These are phyloP conservation scores for Malassezia japonica DNA, from an alignment of 1,284 basidiomycete genomes.

Conservation along the genomic window DNA sequence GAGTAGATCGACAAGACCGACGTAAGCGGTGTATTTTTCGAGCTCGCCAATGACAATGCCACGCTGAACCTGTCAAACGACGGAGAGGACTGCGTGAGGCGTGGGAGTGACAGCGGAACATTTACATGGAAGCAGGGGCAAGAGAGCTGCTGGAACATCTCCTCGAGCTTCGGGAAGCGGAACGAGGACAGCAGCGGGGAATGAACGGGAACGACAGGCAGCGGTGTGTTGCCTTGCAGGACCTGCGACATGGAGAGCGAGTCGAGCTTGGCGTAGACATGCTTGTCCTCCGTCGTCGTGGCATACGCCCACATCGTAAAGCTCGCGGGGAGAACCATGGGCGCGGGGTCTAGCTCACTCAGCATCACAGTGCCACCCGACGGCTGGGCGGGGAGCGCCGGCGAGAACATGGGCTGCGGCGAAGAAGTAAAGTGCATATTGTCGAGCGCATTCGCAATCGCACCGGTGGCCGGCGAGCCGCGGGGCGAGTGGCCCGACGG, in stretches of 20 bases:
- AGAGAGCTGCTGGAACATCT: slow-evolving; percentile 46
- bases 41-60: slow-evolving; percentile 41
- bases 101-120: slow-evolving; percentile 47
- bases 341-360: background rate
- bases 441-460: slow-evolving; percentile 36
- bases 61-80: slow-evolving; percentile 40
- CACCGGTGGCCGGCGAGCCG: slow-evolving; percentile 29
- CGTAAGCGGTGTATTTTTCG: slow-evolving; percentile 30
- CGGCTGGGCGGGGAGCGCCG: slow-evolving; percentile 11
- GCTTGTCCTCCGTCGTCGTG: slow-evolving; percentile 34
- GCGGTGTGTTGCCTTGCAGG: slow-evolving; percentile 25
- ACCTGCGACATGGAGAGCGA: slow-evolving; percentile 31
- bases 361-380: background rate
- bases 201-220: slow-evolving; percentile 34
- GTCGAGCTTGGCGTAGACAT: slow-evolving; percentile 42
- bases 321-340: slow-evolving; percentile 30
- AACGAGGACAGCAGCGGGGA: slow-evolving; percentile 29
- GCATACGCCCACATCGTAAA: slow-evolving; percentile 47
- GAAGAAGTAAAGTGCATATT: slow-evolving; percentile 28
- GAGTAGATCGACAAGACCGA: slow-evolving; percentile 49
- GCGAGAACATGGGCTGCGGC: slow-evolving; percentile 18
- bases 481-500: slow-evolving; percentile 16
- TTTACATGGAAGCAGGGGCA: slow-evolving; percentile 50
- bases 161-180: slow-evolving; percentile 45
- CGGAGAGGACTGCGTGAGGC: slow-evolving; percentile 28